Evolutionary conservation across 2,329 filamentous ascomycete genomes (phyloP), one percentile per base, ranked within the genome.

Genomic region (Exophiala alcalophila): DNA sequence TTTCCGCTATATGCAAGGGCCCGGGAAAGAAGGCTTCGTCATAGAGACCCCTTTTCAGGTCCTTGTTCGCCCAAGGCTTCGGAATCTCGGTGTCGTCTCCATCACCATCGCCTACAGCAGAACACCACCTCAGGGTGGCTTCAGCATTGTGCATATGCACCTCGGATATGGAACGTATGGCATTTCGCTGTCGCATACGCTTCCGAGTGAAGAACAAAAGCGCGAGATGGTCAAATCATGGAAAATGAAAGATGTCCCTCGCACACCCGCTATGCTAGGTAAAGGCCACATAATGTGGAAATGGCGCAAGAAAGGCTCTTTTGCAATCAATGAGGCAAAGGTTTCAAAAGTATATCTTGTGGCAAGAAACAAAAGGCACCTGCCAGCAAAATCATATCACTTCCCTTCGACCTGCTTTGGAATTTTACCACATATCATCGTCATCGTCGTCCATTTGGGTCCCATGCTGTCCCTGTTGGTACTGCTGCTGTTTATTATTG

Each of bases 381-480:
- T 19, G 33, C n/a, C 33, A 19, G 18, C 11, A 19, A 25, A 23
- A 27, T 25, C 20, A 27, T 25, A 20, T n/a, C 16, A 4, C 29
- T 32, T 32, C 15, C 14, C 29, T n/a, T 8, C 29, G 19, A 19
- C 19, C 16, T 19, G 19, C 29, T n/a, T 19, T 19, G 29, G 11
- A 26, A 24, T 40, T 26, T 71, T 61, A 72, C 70, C 70, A 73
- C 68, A 72, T 71, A 53, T 71, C 67, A 44, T 66, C 63, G 47
- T 70, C 67, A 47, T 70, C 67, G 37, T 69, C 66, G 35, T 67
- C 63, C 51, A 65, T 52, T 44, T 67, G 66, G 38, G 59, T 59
- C 54, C 67, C 65, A 36, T 69, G 66, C 25, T 64, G 62, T 50
- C 63, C 64, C 48, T 67, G 63, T 38, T 62, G 63, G 6, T 51